Evolutionary conservation across 441 rosid genomes (phyloP), one percentile per base, ranked within the genome.

Genomic region (Sinapis alba): DNA sequence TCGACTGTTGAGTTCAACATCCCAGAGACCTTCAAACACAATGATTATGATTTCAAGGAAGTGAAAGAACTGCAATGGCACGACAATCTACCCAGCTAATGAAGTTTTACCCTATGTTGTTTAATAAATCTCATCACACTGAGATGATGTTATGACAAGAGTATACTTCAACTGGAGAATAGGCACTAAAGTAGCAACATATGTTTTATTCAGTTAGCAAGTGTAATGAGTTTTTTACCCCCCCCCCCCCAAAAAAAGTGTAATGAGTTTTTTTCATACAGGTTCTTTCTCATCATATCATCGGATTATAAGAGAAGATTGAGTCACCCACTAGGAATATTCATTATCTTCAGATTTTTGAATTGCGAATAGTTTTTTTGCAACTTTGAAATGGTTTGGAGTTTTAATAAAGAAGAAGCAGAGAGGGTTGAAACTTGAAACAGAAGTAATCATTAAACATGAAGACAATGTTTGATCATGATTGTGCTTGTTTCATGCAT

Each of bases 21-120:
- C 9, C 66, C 71, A 69, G 70, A 54, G 75, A 69, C 75, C 21
- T 56, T 63, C 1, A 68, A 53, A 53, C 12, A 69, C 24, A 75
- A 24, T 36, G 61, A 23, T 28, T 38, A 75, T 67, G 78, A 23
- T 8, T 32, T 67, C 7, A 59, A 74, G 43, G 11, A 61, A 6
- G 28, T 69, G 60, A 38, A 62, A 28, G 75, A 76, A 41, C 41
- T 54, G 70, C 74, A 62, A 76, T 76, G 75, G 27, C 79, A 76
- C 79, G 75, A 54, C 6, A 27, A 0, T 54, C 70, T 69, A 76
- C 57, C 27, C 66, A 57, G 67, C 61, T 50, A 34, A 30, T 11
- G 2, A 57, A 28, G 11, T 27, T 38, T 34, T 47, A 53, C 64
- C 7, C 41, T 41, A 10, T 45, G 13, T 16, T 24, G n/a, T 43